Evolutionary conservation across 257 asterid species (phyloP), one percentile per base, ranked within the genome.

Genomic region (Mitragyna speciosa): DNA sequence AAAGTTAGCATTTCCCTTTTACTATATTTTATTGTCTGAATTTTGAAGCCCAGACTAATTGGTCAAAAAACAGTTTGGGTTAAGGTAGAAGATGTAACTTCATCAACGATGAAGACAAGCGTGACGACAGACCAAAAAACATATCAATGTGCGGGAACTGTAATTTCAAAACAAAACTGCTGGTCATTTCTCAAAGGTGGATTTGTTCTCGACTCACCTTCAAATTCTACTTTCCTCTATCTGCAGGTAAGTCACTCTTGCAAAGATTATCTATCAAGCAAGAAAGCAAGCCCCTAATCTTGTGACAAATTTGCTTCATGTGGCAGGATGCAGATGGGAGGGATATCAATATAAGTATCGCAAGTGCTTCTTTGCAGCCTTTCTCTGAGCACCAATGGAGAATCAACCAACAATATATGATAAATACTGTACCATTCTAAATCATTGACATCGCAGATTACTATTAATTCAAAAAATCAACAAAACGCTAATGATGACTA

Each of bases 151-250:
- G 73, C 89, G 67, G 93, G 96, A 11, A 91, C 76, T 52, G 92
- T 88, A 39, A 70, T 76, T 12, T 90, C 92, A 28, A 84, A 70
- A 82, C 79, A 65, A 5, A 86, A 86, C 28, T 92, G 97, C 75
- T 90, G 94, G 94, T 90, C 94, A 20, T 92, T 92, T 76, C 92
- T 92, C 45, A 90, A 91, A 73, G 93, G 93, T 28, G 94, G 97
- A 72, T 90, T 91, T 47, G 68, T 76, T 48, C 81, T 87, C 75
- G 80, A 84, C 54, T 87, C 86, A 6, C 84, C 90, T 63, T 63
- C 85, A 58, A 74, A 45, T 77, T 70, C 54, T 19, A 85, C 84
- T 72, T 49, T 72, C 66, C 71, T 91, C 43, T 78, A 63, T 74
- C 84, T 92, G 43, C 85, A 88, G 88, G 94, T 87, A 72, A 20